Conservation (phyloP, 176 grass and related monocot species). For the Alopecurus myosuroides region DNA sequence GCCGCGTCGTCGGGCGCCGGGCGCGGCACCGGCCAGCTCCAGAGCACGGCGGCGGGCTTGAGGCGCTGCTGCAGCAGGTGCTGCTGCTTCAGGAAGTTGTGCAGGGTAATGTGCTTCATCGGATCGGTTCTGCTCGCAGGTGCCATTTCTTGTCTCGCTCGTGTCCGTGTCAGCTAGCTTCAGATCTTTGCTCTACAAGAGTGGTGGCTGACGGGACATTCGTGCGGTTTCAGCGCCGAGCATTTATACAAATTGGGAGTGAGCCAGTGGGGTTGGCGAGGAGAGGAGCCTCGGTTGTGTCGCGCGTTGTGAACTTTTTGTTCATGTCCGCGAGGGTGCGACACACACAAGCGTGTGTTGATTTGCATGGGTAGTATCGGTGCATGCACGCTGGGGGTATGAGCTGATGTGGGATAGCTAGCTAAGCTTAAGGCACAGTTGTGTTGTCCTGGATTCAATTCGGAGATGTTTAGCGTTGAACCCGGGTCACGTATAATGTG, state of each 20-base stretch:
- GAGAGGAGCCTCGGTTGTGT: slow-evolving; percentile 22
- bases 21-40: slow-evolving; percentile 32
- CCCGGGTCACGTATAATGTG: slow-evolving; percentile 10
- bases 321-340: slow-evolving; percentile 25
- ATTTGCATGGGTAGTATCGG: slow-evolving; percentile 36
- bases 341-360: not conserved
- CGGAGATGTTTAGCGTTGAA: not conserved
- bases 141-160: slow-evolving; percentile 11
- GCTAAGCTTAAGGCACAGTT: not conserved
- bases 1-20: not conserved
- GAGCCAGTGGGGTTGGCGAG: not conserved
- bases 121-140: slow-evolving; percentile 11
- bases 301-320: slow-evolving; percentile 29
- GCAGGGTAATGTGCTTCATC: slow-evolving; percentile 24
- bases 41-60: slow-evolving; percentile 44
- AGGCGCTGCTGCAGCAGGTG: slow-evolving; percentile 22
- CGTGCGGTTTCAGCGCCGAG: not conserved
- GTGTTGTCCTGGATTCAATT: not conserved
- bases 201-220: slow-evolving; percentile 12
- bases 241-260: slow-evolving; percentile 29
- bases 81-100: slow-evolving; percentile 34
- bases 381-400: not conserved
- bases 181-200: not conserved
- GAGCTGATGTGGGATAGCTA: not conserved
- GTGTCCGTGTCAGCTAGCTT: not conserved